phyloP scores from a whole-genome alignment of 2,329 filamentous ascomycete species.

The Exophiala calicioides region DNA sequence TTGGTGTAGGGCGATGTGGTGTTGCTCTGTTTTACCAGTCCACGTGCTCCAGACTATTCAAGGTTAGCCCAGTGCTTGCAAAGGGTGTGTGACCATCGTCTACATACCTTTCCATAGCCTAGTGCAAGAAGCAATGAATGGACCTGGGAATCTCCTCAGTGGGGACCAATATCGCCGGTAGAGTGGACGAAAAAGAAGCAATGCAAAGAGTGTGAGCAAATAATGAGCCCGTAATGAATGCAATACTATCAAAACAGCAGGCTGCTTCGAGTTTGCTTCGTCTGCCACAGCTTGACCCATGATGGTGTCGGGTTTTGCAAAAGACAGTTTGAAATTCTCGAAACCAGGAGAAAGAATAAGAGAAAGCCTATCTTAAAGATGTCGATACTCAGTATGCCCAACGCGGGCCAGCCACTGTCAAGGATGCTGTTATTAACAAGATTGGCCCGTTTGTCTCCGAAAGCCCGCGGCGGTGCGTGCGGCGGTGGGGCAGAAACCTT shows the following conservation, averaged over 20 bases:
- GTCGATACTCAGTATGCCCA: too few species aligned
- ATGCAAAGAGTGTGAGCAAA: slow-evolving; percentile 23
- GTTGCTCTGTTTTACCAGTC: slow-evolving; percentile 42
- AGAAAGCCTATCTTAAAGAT: too few species aligned
- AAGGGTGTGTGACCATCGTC: too few species aligned
- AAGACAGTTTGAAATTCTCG: too few species aligned
- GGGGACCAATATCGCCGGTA: slow-evolving; percentile 51
- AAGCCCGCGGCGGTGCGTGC: too few species aligned
- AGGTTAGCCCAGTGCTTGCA: neutral
- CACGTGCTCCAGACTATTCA: slow-evolving; percentile 37
- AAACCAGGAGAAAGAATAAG: too few species aligned
- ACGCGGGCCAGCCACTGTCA: too few species aligned
- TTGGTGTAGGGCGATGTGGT: slow-evolving; percentile 41
- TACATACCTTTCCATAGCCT: slow-evolving; percentile 40
- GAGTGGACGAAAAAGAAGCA: slow-evolving; percentile 35
- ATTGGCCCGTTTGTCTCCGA: too few species aligned
- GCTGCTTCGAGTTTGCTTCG: slow-evolving; percentile 19
- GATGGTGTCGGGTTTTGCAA: too few species aligned
- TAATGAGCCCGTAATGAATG: slow-evolving; percentile 18
- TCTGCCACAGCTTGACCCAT: slow-evolving; percentile 15
- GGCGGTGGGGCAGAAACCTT: too few species aligned
- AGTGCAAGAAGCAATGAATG: slow-evolving; percentile 44
- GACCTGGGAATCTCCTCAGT: slow-evolving; percentile 45
- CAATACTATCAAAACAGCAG: slow-evolving; percentile 20
- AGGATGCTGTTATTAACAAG: too few species aligned